Conservation (phyloP, 139 green algal species). For the Micromonas commoda region DNA sequence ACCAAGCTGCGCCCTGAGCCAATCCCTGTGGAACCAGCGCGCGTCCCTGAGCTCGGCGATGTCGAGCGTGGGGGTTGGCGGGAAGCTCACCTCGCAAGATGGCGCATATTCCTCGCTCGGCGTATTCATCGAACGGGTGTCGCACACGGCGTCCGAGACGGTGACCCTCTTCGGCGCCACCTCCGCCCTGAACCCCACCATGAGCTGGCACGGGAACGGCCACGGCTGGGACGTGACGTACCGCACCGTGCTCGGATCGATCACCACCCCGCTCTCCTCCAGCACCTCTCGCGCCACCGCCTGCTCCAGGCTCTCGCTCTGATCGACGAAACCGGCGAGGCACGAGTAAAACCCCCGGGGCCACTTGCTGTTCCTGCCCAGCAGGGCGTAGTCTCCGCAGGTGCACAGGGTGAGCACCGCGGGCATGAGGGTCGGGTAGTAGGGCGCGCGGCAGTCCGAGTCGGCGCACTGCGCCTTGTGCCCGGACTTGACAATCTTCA, state of each 20-base stretch:
- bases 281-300: conserved; percentile 61
- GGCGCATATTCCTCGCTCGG: too few species aligned
- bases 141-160: background rate
- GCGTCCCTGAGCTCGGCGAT: conserved; percentile 56
- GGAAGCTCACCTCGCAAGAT: background rate
- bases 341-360: conserved; percentile 39
- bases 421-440: conserved; percentile 65
- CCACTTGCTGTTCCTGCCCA: conserved; percentile 71
- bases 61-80: conserved; percentile 10
- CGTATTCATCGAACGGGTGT: too few species aligned
- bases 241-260: conserved; percentile 27
- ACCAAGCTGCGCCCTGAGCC: conserved; percentile 23
- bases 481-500: background rate
- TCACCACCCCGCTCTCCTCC: conserved; percentile 53
- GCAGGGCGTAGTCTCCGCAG: conserved; percentile 51
- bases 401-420: conserved; percentile 64
- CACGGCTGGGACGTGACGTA: conserved; percentile 75
- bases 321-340: conserved; percentile 50
- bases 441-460: background rate
- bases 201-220: conserved; percentile 77
- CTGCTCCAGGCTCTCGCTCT: conserved; percentile 75
- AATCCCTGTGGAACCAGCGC: conserved; percentile 59
- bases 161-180: background rate
- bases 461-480: background rate
- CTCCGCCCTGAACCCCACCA: conserved; percentile 47